A percentile compares a stretch with the other conserved stretches of the same genome.
These are phyloP conservation scores for Heteromeles arbutifolia DNA, from an alignment of 306 rosid genomes.

Conservation along the genomic window DNA sequence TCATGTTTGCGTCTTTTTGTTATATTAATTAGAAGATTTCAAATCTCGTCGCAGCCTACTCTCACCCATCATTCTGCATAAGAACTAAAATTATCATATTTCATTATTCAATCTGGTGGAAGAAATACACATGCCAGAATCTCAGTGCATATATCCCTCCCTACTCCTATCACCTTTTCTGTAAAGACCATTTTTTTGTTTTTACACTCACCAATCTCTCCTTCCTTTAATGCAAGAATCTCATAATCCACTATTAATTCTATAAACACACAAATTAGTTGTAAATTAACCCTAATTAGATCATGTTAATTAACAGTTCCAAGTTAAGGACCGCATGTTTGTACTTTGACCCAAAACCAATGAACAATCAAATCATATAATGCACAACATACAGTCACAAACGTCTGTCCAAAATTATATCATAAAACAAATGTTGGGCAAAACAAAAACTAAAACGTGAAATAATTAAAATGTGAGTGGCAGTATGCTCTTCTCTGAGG, in stretches of 20 bases:
- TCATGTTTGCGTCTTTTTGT: neutral
- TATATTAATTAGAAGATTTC: no score
- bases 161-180: constrained; percentile 47
- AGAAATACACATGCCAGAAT: neutral
- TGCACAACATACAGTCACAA: constrained; percentile 11
- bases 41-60: neutral
- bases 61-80: neutral
- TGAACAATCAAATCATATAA: neutral
- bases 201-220: constrained; percentile 25
- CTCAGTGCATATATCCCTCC: constrained; percentile 64
- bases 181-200: constrained; percentile 22
- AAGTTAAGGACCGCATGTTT: neutral
- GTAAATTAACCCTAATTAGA: neutral
- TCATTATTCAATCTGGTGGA: neutral
- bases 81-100: neutral
- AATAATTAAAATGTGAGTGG: no score
- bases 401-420: neutral
- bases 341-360: constrained; percentile 2
- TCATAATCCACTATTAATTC: constrained; percentile 9
- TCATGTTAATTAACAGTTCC: neutral
- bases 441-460: neutral
- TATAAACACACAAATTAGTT: no score
- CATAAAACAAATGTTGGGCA: neutral
- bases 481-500: neutral
- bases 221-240: constrained; percentile 38